A percentile compares a stretch with the other conserved stretches of the same genome.
Evolutionary conservation across 495 filamentous ascomycete genomes (phyloP).

Genomic region (Penicillium dipodomyicola): DNA sequence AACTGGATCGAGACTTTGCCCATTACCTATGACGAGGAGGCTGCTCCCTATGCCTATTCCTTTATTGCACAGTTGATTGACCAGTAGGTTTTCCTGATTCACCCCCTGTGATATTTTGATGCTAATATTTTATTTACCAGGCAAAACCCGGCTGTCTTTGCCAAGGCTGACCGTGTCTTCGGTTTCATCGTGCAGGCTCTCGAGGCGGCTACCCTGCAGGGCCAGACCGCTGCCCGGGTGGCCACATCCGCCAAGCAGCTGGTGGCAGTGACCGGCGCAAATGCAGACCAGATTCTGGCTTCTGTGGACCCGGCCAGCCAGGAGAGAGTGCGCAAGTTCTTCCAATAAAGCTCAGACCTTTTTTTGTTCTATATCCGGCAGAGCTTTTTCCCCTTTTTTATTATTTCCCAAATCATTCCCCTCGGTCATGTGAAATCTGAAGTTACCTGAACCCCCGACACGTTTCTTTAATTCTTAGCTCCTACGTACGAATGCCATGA

Average conservation of each 20-base stretch:
- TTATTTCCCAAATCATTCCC: slow-evolving; percentile 22
- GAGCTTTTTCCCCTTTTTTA: slow-evolving; percentile 13
- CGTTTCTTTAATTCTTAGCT: slow-evolving; percentile 23
- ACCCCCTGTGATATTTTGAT: too few species aligned
- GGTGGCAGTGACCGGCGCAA: slow-evolving; percentile 63
- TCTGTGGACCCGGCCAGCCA: slow-evolving; percentile 73
- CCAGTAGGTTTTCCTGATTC: slow-evolving; percentile 63
- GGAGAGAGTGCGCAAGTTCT: slow-evolving; percentile 68
- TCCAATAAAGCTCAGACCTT: slow-evolving; percentile 47
- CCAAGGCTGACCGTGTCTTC: slow-evolving; percentile 74
- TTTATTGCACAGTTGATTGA: slow-evolving; percentile 91
- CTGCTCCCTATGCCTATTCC: slow-evolving; percentile 91
- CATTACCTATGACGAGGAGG: slow-evolving; percentile 93
- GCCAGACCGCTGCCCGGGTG: slow-evolving; percentile 70
- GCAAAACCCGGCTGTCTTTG: slow-evolving; percentile 79
- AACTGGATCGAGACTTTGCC: slow-evolving; percentile 90
- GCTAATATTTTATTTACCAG: slow-evolving; percentile 45
- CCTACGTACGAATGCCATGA: slow-evolving; percentile 18
- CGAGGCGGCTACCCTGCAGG: slow-evolving; percentile 85
- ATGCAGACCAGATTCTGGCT: slow-evolving; percentile 66
- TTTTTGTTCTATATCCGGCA: slow-evolving; percentile 30
- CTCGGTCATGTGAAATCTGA: slow-evolving; percentile 30
- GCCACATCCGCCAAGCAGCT: slow-evolving; percentile 71
- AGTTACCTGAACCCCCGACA: slow-evolving; percentile 26
- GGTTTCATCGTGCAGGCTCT: slow-evolving; percentile 80